phyloP scores from a whole-genome alignment of 495 filamentous ascomycete genomes.

The Zalerion maritima region DNA sequence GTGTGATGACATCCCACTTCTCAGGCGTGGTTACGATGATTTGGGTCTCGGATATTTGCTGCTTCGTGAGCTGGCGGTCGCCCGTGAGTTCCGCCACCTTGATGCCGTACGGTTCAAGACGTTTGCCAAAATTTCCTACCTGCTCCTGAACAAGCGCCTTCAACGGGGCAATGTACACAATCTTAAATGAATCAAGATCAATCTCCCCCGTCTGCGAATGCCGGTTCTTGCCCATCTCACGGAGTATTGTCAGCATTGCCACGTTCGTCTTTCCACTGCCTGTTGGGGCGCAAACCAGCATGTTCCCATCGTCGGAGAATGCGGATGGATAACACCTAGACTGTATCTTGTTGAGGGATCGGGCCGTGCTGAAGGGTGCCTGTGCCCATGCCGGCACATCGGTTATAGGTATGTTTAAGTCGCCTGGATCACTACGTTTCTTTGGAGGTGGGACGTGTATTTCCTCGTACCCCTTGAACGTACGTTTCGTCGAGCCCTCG shows the following conservation, averaged over 20 bases:
- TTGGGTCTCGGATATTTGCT: conserved; percentile 94
- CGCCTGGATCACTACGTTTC: conserved; percentile 61
- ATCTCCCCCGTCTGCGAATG: conserved; percentile 79
- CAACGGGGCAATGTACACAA: conserved; percentile 85
- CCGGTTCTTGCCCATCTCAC: conserved; percentile 91
- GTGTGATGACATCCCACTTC: conserved; percentile 98
- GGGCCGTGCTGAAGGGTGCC: conserved; percentile 59
- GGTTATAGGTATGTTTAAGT: conserved; percentile 65
- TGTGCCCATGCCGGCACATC: conserved; percentile 88
- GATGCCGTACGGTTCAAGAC: conserved; percentile 82
- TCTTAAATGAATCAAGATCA: conserved; percentile 91
- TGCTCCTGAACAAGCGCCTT: conserved; percentile 96
- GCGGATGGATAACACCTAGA: conserved; percentile 82
- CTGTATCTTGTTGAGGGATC: conserved; percentile 86
- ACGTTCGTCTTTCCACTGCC: conserved; percentile 98
- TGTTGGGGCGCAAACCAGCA: conserved; percentile 94
- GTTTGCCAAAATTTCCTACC: conserved; percentile 88
- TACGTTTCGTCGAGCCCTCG: conserved; percentile 83
- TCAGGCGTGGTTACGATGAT: conserved; percentile 98
- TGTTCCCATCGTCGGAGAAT: conserved; percentile 90
- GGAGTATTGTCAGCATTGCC: conserved; percentile 89
- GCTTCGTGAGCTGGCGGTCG: conserved; percentile 96
- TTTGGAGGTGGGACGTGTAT: conserved; percentile 92
- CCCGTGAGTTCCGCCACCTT: conserved; percentile 87
- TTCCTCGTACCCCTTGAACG: conserved; percentile 96